Percentiles rank a stretch among this genome's conserved stretches.
Evolutionary conservation across 139 green algal species (phyloP).

Genomic region (Picochlorum sp.): DNA sequence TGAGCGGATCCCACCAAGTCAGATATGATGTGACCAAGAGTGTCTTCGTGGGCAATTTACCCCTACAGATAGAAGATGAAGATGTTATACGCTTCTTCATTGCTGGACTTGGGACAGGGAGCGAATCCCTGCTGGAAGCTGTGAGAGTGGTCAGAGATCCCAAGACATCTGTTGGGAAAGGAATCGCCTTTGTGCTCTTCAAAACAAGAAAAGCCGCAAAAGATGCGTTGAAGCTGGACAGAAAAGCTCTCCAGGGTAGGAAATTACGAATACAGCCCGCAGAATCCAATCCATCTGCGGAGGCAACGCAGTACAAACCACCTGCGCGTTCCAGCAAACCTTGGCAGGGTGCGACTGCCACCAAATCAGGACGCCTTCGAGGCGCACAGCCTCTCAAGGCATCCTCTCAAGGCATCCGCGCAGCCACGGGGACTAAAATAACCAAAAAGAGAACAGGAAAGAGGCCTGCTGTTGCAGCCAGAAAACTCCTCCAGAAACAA

Average conservation of each 20-base stretch:
- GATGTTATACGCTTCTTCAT: slow-evolving; percentile 53
- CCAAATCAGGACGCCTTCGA: slow-evolving; percentile 30
- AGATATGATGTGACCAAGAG: slow-evolving; percentile 61
- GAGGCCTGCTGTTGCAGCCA: slow-evolving; percentile 35
- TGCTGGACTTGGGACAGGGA: slow-evolving; percentile 4
- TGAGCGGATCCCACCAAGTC: slow-evolving; percentile 8
- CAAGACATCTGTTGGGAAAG: slow-evolving; percentile 58
- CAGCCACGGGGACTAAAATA: not conserved
- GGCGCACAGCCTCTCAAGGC: not conserved
- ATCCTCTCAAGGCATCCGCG: not conserved
- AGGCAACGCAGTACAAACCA: not conserved
- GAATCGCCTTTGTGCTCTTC: slow-evolving; percentile 73
- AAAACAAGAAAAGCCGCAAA: slow-evolving; percentile 21
- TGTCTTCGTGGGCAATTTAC: slow-evolving; percentile 85
- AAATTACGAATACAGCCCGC: slow-evolving; percentile 29
- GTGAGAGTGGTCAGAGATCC: slow-evolving; percentile 76
- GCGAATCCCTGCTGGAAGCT: slow-evolving; percentile 47
- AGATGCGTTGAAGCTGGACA: slow-evolving; percentile 32
- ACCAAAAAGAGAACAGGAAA: slow-evolving; percentile 17
- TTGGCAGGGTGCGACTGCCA: slow-evolving; percentile 47
- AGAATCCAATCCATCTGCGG: not conserved
- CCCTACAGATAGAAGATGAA: slow-evolving; percentile 60
- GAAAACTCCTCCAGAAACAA: slow-evolving; percentile 22
- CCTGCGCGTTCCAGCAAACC: not conserved
- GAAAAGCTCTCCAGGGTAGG: slow-evolving; percentile 27